Base-by-base conservation (phyloP, 805 yeast genomes). In the Candida sonorensis region DNA sequence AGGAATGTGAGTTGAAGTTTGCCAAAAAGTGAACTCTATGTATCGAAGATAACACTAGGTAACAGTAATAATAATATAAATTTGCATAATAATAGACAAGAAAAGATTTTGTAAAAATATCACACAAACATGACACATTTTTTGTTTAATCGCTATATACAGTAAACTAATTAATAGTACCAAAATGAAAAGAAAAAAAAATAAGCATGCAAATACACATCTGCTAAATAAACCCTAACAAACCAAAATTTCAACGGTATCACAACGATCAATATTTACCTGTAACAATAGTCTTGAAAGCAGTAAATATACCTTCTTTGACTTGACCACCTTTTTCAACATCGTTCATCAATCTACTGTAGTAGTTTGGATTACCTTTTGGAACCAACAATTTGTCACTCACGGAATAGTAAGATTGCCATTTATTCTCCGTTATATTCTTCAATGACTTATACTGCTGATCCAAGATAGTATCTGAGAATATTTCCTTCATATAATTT, bases 301-400 rank as follows among this genome's bases (percentile, higher is more conserved):
- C 94, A 24, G 75, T 61, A 33, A 71, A 53, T 31, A 80, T 55
- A 11, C 72, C 69, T 57, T 83, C 94, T 54, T 73, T 78, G 48
- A 71, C 69, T 47, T 78, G 77, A 16, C 90, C 88, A 29, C 64
- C 64, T 13, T 47, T 48, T 37, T 69, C 65, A 26, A 87, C 69
- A 53, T 85, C 94, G 17, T 69, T 66, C 57, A 80, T 44, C 33
- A 87, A 65, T 48, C 92, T 69, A 25, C 67, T 71, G 50, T 87
- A 87, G 51, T 87, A 87, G 29, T 67, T 56, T 3, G 94, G 86
- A 56, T 85, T 83, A 2, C 95, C 95, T 48, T 79, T 77, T n/a
- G 97, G 97, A 44, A 57, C 66, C 47, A 74, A 57, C 42, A 87
- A 57, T 51, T 81, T 81, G 27, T 75, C 81, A 35, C 77, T 77